Conservation (phyloP, 2,329 filamentous ascomycete species). For the Daldinia sp. region DNA sequence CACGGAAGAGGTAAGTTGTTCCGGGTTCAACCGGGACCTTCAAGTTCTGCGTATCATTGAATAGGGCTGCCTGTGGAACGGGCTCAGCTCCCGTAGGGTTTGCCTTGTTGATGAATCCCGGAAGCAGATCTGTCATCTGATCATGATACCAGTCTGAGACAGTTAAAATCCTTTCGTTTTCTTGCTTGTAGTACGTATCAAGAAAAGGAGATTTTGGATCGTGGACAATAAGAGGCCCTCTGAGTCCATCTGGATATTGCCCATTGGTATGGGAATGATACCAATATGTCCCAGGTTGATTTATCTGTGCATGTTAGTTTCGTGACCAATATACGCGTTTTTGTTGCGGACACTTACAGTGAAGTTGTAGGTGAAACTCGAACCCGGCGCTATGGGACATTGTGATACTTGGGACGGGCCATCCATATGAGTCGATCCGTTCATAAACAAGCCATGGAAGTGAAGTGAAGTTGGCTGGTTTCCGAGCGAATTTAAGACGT, state of each 20-base stretch:
- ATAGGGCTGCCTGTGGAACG: constrained; percentile 71
- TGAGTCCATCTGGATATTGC: constrained; percentile 75
- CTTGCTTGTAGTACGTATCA: constrained; percentile 62
- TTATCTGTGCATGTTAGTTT: constrained; percentile 50
- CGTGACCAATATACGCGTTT: background rate
- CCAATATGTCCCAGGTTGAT: constrained; percentile 80
- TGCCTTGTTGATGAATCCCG: constrained; percentile 59
- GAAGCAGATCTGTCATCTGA: constrained; percentile 57
- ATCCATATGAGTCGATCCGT: constrained; percentile 75
- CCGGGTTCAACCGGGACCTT: constrained; percentile 67
- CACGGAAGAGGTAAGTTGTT: constrained; percentile 76
- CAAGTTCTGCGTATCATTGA: constrained; percentile 74
- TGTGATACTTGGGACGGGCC: constrained; percentile 73
- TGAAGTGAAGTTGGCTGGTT: constrained; percentile 71
- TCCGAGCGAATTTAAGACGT: constrained; percentile 65
- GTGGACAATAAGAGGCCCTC: constrained; percentile 70
- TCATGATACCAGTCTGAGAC: constrained; percentile 78
- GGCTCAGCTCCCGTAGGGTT: constrained; percentile 70
- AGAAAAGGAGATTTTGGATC: constrained; percentile 68
- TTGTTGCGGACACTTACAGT: constrained; percentile 55
- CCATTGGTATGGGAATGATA: constrained; percentile 75
- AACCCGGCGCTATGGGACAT: constrained; percentile 70
- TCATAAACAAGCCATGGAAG: constrained; percentile 77
- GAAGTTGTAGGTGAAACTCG: constrained; percentile 75
- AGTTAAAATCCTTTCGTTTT: constrained; percentile 65